Evolutionary conservation across 2,329 filamentous ascomycete genomes (phyloP), one percentile per base, ranked within the genome.

Genomic region (Pseudophaeomoniella oleicola): DNA sequence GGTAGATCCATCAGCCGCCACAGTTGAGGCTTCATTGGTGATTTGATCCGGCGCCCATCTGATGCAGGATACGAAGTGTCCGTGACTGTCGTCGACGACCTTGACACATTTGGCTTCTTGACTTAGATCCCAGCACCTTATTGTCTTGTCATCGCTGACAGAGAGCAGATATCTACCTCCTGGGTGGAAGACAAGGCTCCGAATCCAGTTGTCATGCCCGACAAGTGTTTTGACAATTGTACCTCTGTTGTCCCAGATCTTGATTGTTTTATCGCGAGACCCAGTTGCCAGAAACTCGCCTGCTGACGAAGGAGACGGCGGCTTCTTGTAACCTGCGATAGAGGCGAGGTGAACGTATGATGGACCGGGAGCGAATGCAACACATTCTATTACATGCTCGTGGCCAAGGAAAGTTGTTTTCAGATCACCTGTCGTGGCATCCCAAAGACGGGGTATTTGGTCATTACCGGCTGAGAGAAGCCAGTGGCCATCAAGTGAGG

Each of bases 131-230:
- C 88, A 96, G 63, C 87, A 94, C 38, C 87, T 71, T 41, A 96
- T 68, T 3, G 84, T 87, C 63, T 90, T 93, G 62, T 96, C 88
- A 54, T 96, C 88, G 12, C 80, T 73, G 14, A 81, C 83, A 4
- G 80, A 87, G 4, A 96, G 62, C 1, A 96, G 69, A 50, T 90
- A 94, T 58, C 88, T 92, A 31, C 88, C 88, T 5, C 84, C 82
- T 0, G 88, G 88, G 50, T 94, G 88, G 56, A 94, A 96, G 6
- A 85, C 76, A 4, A 94, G 59, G 1, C 72, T 81, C 19, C 85
- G 76, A 5, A 96, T 75, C 88, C 88, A 96, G 54, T 94, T 94
- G 55, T 94, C 87, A 54, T 94, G 88, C 2, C 88, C 88, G 1
- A 76, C 63, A 2, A 96, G 66, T 0, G 81, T 90, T 55, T 85